phyloP scores from a whole-genome alignment of 1,139 yeast genomes.

The Yamadazyma triangularis region DNA sequence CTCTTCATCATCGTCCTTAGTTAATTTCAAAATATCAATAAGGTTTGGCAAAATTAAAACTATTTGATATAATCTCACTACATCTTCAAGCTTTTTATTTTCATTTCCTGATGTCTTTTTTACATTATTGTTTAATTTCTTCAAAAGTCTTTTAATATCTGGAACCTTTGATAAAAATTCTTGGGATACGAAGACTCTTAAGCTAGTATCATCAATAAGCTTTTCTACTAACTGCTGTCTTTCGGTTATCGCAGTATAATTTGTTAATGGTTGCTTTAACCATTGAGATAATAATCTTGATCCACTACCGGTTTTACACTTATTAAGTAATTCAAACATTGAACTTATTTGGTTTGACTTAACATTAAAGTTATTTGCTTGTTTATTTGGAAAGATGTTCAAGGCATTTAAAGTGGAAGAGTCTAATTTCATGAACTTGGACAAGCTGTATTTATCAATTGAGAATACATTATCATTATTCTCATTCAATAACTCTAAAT shows the following conservation, averaged over 20 bases:
- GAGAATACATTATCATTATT: conserved; percentile 44
- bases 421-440: conserved; percentile 82
- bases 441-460: conserved; percentile 63
- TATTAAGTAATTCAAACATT: conserved; percentile 76
- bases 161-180: conserved; percentile 74
- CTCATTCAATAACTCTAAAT: conserved; percentile 59
- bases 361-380: conserved; percentile 22
- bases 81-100: conserved; percentile 69
- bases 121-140: conserved; percentile 51
- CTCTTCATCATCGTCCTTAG: conserved; percentile 28
- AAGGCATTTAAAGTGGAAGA: conserved; percentile 86
- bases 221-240: conserved; percentile 73
- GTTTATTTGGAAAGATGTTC: conserved; percentile 64
- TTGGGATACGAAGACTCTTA: conserved; percentile 62
- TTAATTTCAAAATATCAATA: conserved; percentile 43
- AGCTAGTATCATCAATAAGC: conserved; percentile 63
- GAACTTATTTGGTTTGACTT: conserved; percentile 48
- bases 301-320: conserved; percentile 85
- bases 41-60: conserved; percentile 68
- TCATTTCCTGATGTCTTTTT: conserved; percentile 30
- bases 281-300: conserved; percentile 83
- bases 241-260: conserved; percentile 49
- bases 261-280: conserved; percentile 91
- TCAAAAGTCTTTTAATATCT: conserved; percentile 70
- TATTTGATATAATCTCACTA: conserved; percentile 83